These are phyloP conservation scores for Rosa chinensis DNA, from an alignment of 306 rosid genomes.

Conservation along the genomic window DNA sequence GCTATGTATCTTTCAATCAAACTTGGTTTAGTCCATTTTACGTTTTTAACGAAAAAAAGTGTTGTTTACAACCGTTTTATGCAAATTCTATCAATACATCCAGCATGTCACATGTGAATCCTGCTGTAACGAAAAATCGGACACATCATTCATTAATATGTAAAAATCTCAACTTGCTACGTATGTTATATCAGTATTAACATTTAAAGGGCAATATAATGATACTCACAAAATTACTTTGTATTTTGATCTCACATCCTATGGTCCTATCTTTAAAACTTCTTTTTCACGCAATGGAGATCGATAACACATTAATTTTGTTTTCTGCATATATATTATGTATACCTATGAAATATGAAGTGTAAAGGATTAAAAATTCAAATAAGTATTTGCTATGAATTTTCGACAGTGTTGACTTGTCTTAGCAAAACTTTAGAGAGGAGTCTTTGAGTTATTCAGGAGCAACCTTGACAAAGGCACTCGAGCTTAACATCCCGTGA, in stretches of 20 bases:
- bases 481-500: neutral
- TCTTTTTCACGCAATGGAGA: no score
- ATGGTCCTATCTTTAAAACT: no score
- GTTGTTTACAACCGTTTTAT: neutral
- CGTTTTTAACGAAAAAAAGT: neutral
- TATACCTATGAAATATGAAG: no score
- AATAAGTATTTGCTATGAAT: neutral
- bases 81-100: neutral
- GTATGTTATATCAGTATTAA: neutral
- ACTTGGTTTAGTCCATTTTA: neutral
- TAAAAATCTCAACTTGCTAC: neutral
- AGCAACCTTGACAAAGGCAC: neutral
- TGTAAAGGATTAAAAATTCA: neutral
- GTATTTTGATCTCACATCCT: neutral
- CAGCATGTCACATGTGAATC: neutral
- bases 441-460: neutral
- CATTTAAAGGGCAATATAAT: neutral
- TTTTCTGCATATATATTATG: no score
- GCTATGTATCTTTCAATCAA: slow-evolving; percentile 5
- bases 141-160: neutral
- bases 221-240: neutral
- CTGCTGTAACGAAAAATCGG: no score
- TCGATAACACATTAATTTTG: no score
- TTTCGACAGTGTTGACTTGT: neutral
- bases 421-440: neutral